phyloP scores from a whole-genome alignment of 2,329 filamentous ascomycete genomes.

The Talaromyces pinophilus region DNA sequence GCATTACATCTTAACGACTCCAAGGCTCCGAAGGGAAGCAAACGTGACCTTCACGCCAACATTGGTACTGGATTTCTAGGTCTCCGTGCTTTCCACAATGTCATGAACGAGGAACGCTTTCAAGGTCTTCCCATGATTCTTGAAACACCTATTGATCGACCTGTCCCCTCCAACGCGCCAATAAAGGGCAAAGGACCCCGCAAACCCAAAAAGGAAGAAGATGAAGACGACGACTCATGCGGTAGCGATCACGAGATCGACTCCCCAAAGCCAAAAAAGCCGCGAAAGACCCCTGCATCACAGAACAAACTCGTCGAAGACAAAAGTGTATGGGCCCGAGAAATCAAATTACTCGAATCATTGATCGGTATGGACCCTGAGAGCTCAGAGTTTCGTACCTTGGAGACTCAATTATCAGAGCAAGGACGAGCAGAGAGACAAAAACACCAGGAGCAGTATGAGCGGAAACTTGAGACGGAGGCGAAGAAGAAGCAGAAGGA shows the following conservation, averaged over 20 bases:
- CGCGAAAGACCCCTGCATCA: constrained; percentile 30
- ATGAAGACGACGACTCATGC: constrained; percentile 22
- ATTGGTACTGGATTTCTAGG: constrained; percentile 95
- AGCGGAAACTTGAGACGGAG: constrained; percentile 68
- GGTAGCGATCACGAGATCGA: constrained; percentile 27
- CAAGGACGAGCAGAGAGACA: constrained; percentile 70
- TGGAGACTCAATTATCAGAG: constrained; percentile 66
- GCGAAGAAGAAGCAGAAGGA: constrained; percentile 51
- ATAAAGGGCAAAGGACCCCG: constrained; percentile 15
- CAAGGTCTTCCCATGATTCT: constrained; percentile 84
- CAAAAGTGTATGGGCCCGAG: constrained; percentile 80
- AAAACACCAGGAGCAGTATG: constrained; percentile 75
- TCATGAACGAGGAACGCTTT: constrained; percentile 80
- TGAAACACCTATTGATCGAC: constrained; percentile 87
- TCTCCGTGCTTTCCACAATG: constrained; percentile 81
- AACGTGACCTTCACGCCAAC: constrained; percentile 90
- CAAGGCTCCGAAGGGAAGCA: constrained; percentile 80
- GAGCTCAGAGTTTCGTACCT: constrained; percentile 66
- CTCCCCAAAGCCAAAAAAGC: constrained; percentile 12
- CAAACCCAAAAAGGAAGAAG: constrained; percentile 25
- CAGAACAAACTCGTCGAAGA: constrained; percentile 60
- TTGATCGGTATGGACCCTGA: constrained; percentile 82
- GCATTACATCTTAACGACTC: constrained; percentile 94
- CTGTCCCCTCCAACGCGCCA: constrained; percentile 46
- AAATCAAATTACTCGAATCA: constrained; percentile 91